Evolutionary conservation across 345 rosid genomes (phyloP), one percentile per base, ranked within the genome.

Genomic region (Citrus unshiu): DNA sequence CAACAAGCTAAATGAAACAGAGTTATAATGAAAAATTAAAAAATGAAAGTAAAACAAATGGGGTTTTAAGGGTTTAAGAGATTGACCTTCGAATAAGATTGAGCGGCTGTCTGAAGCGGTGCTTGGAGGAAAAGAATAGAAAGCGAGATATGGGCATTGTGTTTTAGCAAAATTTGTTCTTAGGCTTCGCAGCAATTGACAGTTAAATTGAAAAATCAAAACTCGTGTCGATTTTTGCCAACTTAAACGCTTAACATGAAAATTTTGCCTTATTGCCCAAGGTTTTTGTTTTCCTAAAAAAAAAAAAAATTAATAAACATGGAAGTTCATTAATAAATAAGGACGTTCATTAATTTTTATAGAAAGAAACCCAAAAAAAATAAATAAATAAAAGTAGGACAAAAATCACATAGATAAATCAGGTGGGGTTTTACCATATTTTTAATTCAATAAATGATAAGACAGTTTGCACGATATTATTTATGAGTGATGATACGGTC

Each of bases 111-210:
- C 78, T 58, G 16, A 80, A 75, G 83, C 86, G 84, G 76, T 78
- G 77, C 72, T 80, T 88, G 75, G 84, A 77, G 83, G 88, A 79
- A 67, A 72, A 82, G 77, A 84, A 35, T 72, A 89, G 82, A 76
- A 81, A 81, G 22, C 91, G 90, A 78, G 75, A 70, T 75, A 79
- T 34, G 76, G 85, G 60, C 96, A 92, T 88, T 70, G 64, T 51
- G 35, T 27, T 73, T 65, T 39, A 32, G 30, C 24, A 25, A 68
- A 54, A 24, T 70, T 5, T 70, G 40, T 9, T 27, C 24, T 4
- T 46, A 59, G 57, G 5, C 19, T 37, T 39, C 7, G 5, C 35
- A 24, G 62, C 57, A 68, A 35, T 7, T 37, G 59, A 18, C n/a
- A 14, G 24, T 40, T 0, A 39, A 35, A 75, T 60, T 68, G 4